Percentiles rank a stretch among this genome's conserved stretches.
Conservation (phyloP, 768 basidiomycete genomes). For the Naematelia aurantialba region DNA sequence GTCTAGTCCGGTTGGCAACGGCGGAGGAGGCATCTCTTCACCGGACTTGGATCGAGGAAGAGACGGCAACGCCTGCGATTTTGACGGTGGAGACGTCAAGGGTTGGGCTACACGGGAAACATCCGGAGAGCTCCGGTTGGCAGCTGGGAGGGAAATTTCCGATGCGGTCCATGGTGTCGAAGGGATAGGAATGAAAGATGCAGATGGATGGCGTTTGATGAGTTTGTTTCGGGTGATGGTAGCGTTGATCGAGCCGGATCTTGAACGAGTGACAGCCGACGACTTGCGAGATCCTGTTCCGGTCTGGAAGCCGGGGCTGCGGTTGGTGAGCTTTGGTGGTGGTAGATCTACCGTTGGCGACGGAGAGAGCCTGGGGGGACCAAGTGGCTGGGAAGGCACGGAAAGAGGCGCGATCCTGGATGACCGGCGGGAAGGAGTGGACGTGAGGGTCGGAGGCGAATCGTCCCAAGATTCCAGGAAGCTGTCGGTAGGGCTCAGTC, state of each 20-base stretch:
- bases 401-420: conserved; percentile 16
- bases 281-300: not conserved
- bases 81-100: not conserved
- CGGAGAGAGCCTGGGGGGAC: conserved; percentile 13
- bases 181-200: conserved; percentile 23
- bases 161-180: too few species aligned
- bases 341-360: conserved; percentile 15
- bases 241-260: conserved; percentile 15
- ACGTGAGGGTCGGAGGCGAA: conserved; percentile 16
- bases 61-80: conserved; percentile 1
- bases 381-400: conserved; percentile 6
- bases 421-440: not conserved
- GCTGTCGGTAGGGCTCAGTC: too few species aligned
- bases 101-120: too few species aligned
- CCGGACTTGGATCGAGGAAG: conserved; percentile 30
- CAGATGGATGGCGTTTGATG: conserved; percentile 33
- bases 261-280: conserved; percentile 1
- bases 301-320: too few species aligned
- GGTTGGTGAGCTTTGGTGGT: too few species aligned
- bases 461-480: conserved; percentile 28
- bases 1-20: conserved; percentile 16
- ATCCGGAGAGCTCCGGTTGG: conserved; percentile 21
- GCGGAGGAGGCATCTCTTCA: conserved; percentile 42
- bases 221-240: conserved; percentile 20
- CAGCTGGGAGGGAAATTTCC: too few species aligned